These are phyloP conservation scores for Piper betle DNA, from an alignment of 164 flowering plant species.

Conservation along the genomic window DNA sequence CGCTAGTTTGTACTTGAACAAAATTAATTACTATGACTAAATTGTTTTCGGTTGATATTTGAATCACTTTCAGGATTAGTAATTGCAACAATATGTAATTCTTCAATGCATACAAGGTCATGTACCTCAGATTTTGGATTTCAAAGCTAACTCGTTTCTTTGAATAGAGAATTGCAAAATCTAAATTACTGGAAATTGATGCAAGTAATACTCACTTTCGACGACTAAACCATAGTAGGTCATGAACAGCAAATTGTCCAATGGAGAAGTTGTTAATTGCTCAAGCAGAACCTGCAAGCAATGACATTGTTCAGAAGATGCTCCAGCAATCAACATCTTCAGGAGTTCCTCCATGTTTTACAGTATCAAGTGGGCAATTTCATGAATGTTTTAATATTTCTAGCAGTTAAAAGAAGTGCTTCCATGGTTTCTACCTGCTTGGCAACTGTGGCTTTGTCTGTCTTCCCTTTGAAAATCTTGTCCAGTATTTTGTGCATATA, in stretches of 20 bases:
- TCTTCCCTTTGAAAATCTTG: constrained; percentile 53
- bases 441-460: constrained; percentile 41
- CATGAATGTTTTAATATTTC: neutral
- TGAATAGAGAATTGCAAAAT: neutral
- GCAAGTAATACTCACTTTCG: constrained; percentile 30
- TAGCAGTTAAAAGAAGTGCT: neutral
- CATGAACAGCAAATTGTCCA: constrained; percentile 84
- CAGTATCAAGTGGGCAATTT: neutral
- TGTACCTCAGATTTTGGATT: neutral
- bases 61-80: too few relatives aligned
- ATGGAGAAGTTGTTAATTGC: constrained; percentile 63
- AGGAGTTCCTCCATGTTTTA: neutral
- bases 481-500: constrained; percentile 72
- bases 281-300: constrained; percentile 55
- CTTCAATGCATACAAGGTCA: neutral
- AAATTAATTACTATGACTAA: too few relatives aligned
- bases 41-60: too few relatives aligned
- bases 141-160: neutral
- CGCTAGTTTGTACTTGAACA: too few relatives aligned
- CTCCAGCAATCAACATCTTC: neutral
- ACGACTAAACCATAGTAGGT: constrained; percentile 63
- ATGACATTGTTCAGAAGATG: neutral
- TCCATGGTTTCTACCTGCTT: constrained; percentile 25
- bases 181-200: neutral
- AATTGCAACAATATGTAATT: neutral